Evolutionary conservation across 1,139 yeast genomes (phyloP), one percentile per base, ranked within the genome.

Genomic region (Hansenula lynferdii): DNA sequence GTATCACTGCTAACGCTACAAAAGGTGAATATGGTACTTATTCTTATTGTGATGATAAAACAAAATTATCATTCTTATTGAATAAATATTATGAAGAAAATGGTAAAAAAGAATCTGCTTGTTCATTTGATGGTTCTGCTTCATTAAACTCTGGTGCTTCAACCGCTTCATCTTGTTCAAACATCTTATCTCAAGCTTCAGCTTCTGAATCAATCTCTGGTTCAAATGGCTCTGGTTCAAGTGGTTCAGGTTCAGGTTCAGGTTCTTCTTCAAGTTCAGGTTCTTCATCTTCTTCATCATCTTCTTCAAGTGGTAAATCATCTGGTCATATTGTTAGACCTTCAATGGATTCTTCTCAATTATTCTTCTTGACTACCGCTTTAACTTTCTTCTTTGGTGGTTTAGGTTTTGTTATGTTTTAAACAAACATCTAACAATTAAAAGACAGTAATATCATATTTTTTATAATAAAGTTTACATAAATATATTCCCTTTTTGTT

Each of bases 51-150:
- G 64, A 72, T 34, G 67, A 75, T 46, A 71, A 77, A 60, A 80
- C 78, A 40, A 74, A 80, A 62, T 66, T 84, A 55, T 72, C 77
- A 42, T 82, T 68, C 58, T 65, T 81, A 43, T 62, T 84, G 65
- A 76, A 82, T 70, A 62, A 71, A 53, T 84, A 84, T 69, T 83
- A 82, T 62, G 59, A 66, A 49, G 66, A 64, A 30, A 67, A 78
- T 40, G 72, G 70, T 48, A 60, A 62, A 39, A 45, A 60, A 19
- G 45, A 48, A 7, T 59, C 70, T 36, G 85, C 81, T 37, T 84
- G 94, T 70, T 75, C 72, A 58, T 84, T 83, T 64, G 61, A 63
- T 42, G 92, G 94, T 42, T 70, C 81, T 43, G 87, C 85, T 35
- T 50, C 77, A 28, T 42, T 75, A 35, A 62, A 62, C 43, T 54